Base-by-base conservation (phyloP, 768 basidiomycete species). In the Macrocybe gigantea region DNA sequence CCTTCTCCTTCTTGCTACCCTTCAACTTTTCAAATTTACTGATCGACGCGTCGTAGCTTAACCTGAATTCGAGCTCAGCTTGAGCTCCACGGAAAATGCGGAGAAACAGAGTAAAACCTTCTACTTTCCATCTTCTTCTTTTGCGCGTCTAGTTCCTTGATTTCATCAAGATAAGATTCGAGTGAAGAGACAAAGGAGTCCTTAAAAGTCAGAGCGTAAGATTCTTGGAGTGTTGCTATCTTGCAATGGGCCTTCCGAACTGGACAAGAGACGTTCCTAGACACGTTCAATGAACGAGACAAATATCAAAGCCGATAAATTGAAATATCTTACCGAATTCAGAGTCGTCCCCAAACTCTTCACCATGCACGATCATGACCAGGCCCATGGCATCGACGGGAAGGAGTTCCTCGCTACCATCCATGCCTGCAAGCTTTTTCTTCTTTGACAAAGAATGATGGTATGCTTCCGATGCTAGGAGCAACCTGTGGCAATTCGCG, bases 91-190 rank as follows among this genome's bases (percentile, higher is more conserved):
- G 0, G 7, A 41, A 11, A 41, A 15, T 10, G 44, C 13, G 7
- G 36, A 15, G 29, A 7, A 41, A 35, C 53, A 12, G 11, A 32
- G 41, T 61, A 72, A 44, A 50, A 88, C 91, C 89, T 75, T 58
- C 90, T 72, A 44, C 85, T 91, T 48, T 95, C 92, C 11, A 94
- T 66, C 61, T 93, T 94, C 77, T 93, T 95, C 52, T 82, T 78
- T 51, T 85, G 74, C 5, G 70, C 60, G 49, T 92, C 85, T 53
- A 88, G 94, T 47, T 93, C 92, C 59, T 84, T 89, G 60, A 95
- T 83, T 30, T 88, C 83, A 7, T 82, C 85, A 11, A 72, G 71
- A 44, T 84, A 83, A 38, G 65, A 72, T 52, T 82, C 74, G 45
- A 93, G 70, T 1, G 87, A 82, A 0, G 73, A 57, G 22, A 93